A percentile compares a stretch with the other conserved stretches of the same genome.
Evolutionary conservation across 306 rosid genomes (phyloP).

Genomic region (Luffa acutangula): DNA sequence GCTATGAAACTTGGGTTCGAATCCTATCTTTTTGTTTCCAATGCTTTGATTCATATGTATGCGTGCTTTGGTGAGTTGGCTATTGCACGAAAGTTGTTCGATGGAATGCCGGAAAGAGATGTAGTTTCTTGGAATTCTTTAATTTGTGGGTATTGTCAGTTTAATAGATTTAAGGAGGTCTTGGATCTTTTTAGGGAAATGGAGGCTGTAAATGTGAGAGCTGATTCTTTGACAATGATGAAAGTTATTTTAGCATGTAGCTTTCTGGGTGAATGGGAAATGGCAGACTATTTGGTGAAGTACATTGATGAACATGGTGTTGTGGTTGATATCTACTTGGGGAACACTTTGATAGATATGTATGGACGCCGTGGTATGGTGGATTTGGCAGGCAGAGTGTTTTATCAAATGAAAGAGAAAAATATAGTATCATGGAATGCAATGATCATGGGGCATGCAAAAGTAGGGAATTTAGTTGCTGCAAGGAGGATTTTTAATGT

Average conservation of each 20-base stretch:
- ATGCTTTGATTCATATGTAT: slow-evolving; percentile 52
- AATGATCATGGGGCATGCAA: slow-evolving; percentile 50
- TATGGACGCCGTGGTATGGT: slow-evolving; percentile 51
- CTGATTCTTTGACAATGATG: slow-evolving; percentile 68
- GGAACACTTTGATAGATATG: slow-evolving; percentile 73
- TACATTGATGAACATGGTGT: slow-evolving; percentile 47
- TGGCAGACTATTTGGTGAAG: slow-evolving; percentile 41
- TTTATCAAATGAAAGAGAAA: slow-evolving; percentile 47
- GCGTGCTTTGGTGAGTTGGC: slow-evolving; percentile 28
- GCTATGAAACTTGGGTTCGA: slow-evolving; percentile 57
- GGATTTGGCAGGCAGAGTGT: slow-evolving; percentile 38
- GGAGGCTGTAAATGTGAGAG: slow-evolving; percentile 27
- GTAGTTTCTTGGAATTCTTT: slow-evolving; percentile 87
- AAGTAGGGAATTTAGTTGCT: slow-evolving; percentile 34
- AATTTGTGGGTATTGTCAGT: slow-evolving; percentile 58
- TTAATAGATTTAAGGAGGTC: slow-evolving; percentile 44
- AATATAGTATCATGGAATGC: slow-evolving; percentile 79
- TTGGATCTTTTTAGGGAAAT: slow-evolving; percentile 48
- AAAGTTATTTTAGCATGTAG: slow-evolving; percentile 59
- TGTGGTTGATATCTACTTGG: slow-evolving; percentile 49
- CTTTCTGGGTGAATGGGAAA: slow-evolving; percentile 41
- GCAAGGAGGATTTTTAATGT: slow-evolving; percentile 43
- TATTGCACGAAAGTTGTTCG: slow-evolving; percentile 47
- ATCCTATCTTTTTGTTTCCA: slow-evolving; percentile 43
- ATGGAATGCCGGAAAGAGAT: slow-evolving; percentile 57